phyloP scores from a whole-genome alignment of 306 rosid genomes.

The Styphnolobium japonicum region DNA sequence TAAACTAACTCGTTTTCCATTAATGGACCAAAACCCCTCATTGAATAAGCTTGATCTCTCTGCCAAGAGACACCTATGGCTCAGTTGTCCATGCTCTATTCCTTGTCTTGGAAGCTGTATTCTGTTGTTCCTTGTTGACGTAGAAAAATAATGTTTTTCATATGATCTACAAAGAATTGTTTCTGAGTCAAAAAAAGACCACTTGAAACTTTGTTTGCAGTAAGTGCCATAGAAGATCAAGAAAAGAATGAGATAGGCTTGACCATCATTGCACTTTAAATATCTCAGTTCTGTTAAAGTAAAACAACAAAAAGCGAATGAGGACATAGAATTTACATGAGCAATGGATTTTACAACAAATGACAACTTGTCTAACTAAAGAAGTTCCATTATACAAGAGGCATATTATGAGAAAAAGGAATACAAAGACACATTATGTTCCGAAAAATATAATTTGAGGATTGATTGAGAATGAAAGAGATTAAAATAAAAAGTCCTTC shows the following conservation, averaged over 20 bases:
- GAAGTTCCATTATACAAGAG: neutral
- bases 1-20: constrained; percentile 48
- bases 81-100: constrained; percentile 40
- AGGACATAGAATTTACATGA: constrained; percentile 9
- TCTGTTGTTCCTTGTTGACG: constrained; percentile 45
- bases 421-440: neutral
- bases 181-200: constrained; percentile 50
- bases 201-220: constrained; percentile 65
- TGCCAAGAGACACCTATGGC: constrained; percentile 29
- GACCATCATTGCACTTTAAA: constrained; percentile 35
- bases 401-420: constrained; percentile 3
- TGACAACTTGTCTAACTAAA: neutral
- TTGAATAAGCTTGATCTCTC: constrained; percentile 37
- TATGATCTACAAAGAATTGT: constrained; percentile 43
- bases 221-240: constrained; percentile 59
- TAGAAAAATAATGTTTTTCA: constrained; percentile 40
- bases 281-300: constrained; percentile 36
- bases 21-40: constrained; percentile 29
- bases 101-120: constrained; percentile 40
- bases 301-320: constrained; percentile 27
- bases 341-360: neutral
- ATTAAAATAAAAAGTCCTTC: neutral
- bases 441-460: neutral
- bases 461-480: neutral
- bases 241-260: constrained; percentile 27